These are phyloP conservation scores for Sphagnurus paluster DNA, from an alignment of 1,284 basidiomycete genomes.

Conservation along the genomic window DNA sequence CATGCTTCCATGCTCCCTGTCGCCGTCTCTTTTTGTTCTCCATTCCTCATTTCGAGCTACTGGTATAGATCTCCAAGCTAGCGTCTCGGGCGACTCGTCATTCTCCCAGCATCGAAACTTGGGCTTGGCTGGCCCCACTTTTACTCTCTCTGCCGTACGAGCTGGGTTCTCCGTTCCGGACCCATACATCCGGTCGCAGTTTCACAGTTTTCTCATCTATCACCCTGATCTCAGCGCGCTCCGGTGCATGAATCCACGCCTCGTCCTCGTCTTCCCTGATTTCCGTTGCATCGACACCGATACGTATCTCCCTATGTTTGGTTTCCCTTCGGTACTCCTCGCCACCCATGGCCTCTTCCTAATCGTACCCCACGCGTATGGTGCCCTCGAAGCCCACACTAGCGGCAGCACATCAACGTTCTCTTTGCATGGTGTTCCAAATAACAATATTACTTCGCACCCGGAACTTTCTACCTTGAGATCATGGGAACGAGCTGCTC, in stretches of 20 bases:
- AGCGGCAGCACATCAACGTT: constrained; percentile 13
- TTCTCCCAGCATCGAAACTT: not conserved
- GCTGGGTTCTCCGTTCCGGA: not conserved
- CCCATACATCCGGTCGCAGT: not conserved
- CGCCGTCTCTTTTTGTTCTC: not conserved
- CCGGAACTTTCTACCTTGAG: no score
- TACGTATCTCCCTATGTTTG: constrained; percentile 4
- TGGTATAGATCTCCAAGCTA: no score
- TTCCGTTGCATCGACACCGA: constrained; percentile 6
- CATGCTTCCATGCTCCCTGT: not conserved
- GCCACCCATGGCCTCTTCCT: constrained; percentile 8
- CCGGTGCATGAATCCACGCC: constrained; percentile 7
- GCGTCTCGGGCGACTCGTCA: not conserved
- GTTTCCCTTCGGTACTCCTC: constrained; percentile 1
- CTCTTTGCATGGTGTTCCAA: constrained; percentile 13
- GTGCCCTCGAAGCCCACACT: constrained; percentile 10
- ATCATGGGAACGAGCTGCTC: no score
- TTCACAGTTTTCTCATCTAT: not conserved
- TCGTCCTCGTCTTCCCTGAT: constrained; percentile 7
- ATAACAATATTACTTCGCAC: no score
- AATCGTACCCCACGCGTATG: constrained; percentile 8
- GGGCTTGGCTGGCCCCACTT: no score
- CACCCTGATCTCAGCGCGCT: constrained; percentile 2
- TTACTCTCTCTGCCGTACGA: not conserved
- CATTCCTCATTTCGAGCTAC: no score